Evolutionary conservation across 2,329 filamentous ascomycete species (phyloP), one percentile per base, ranked within the genome.

Genomic region (Orbilia blumenaviensis): DNA sequence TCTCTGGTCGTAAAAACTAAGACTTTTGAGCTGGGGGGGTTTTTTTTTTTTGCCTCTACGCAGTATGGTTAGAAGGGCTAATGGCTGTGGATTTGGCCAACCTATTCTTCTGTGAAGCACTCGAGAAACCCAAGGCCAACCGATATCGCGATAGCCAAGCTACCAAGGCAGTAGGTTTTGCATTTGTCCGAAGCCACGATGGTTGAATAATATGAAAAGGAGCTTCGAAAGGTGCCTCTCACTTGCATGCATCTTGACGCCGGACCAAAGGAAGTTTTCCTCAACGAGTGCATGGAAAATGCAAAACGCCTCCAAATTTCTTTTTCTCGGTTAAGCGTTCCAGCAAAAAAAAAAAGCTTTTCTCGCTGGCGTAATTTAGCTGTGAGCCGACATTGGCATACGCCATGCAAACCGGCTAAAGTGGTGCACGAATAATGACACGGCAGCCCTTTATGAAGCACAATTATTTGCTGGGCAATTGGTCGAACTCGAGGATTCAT

Each of bases 391-490:
- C 52, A 69, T 76, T 76, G 72, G 72, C 72, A 76, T 63, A 76
- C 72, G 72, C 66, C 72, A 76, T 76, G 72, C 64, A 60, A 68
- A 64, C 72, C 64, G 64, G 71, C 44, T 75, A 68, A 68, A 68
- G 27, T 42, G 29, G 16, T 42, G 38, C 23, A 62, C 36, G 63
- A 62, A 58, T 66, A 34, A 66, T 34, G 38, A 23, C 42, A 18
- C 8, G 16, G n/a, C 32, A 27, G 27, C 5, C n/a, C 38, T 50
- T 23, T 16, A 25, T 64, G 69, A 74, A 42, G 58, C 62, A 52
- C 58, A 32, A 56, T 58, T 23, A 25, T 23, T 44, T 23, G 25
- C n/a, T 10, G 29, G 44, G 21, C 61, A 29, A 54, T 54, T 54
- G 52, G 52, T 38, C 25, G 12, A n/a, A 21, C 18, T 8, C 12